Base-by-base conservation (phyloP, 352 stramenopile genomes). In the Poterioochromonas sp. region DNA sequence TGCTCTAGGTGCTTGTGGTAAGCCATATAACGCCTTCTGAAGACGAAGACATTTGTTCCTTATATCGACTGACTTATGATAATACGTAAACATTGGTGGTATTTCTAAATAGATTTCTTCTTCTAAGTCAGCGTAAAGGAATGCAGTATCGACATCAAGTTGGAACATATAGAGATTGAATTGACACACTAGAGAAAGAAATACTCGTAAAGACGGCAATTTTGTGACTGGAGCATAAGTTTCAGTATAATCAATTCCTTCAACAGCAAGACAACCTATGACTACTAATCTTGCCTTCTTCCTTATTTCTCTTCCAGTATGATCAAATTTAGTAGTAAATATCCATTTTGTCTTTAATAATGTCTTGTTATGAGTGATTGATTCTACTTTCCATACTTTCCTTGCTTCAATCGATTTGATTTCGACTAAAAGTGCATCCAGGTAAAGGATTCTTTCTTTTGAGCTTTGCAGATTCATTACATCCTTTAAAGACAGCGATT, bases 81-180 rank as follows among this genome's bases (percentile, higher is more conserved):
- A 58, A 58, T 58, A 58, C 47, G 47, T 58, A 58, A 58, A 58
- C 47, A 58, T 58, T 58, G 47, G 47, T 58, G 47, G 47, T 58
- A 58, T 58, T 58, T 58, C 47, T 58, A 58, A 58, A 58, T 58
- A 58, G 47, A 58, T 58, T 58, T 58, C 47, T 58, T 58, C 47
- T 58, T 58, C 47, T 58, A 58, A 58, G 47, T 58, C 26, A 58
- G 47, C 47, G 47, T 58, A 58, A 58, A 58, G 47, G 47, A 58
- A 58, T 58, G 47, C 47, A 58, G 47, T 58, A 58, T 58, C 47
- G 47, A 58, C 47, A 58, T 58, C 47, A 58, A 58, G 47, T 58
- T 58, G 47, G 47, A 58, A 58, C 47, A 58, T 58, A 58, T 26
- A 58, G 47, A 26, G 47, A 26, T 58, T 58, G 47, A 58, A 58